phyloP scores from a whole-genome alignment of 352 stramenopile species.

The Phytophthora ohioensis region DNA sequence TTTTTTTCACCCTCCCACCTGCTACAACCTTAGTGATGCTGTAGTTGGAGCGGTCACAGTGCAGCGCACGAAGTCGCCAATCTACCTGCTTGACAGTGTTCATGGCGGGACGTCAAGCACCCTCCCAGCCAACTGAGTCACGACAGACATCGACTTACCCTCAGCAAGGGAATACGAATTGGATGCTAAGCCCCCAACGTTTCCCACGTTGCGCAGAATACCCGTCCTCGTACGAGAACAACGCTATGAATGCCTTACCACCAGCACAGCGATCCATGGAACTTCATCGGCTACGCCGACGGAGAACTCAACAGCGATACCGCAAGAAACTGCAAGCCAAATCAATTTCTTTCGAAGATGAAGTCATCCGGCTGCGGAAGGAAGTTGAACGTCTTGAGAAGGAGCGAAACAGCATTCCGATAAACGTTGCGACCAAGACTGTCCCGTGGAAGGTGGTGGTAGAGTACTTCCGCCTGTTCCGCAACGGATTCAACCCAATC shows the following conservation, averaged over 20 bases:
- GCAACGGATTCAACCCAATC: conserved; percentile 4
- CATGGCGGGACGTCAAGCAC: background rate
- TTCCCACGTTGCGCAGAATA: background rate
- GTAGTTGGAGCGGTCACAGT: background rate
- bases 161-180: too few species aligned
- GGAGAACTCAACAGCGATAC: conserved; percentile 16
- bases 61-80: background rate
- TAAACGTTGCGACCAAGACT: background rate
- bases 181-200: background rate
- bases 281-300: conserved; percentile 4
- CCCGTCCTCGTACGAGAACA: too few species aligned
- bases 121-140: background rate
- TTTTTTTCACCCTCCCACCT: background rate
- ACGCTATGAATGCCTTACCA: background rate
- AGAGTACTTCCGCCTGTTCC: conserved; percentile 27
- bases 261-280: background rate
- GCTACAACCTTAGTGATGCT: background rate
- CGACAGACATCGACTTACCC: background rate
- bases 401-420: background rate
- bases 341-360: background rate
- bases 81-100: background rate
- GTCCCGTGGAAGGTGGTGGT: conserved; percentile 3
- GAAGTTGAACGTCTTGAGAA: background rate
- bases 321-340: conserved; percentile 1
- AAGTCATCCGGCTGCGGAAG: background rate